Percentiles rank a stretch among this genome's conserved stretches.
Evolutionary conservation across 2,329 filamentous ascomycete species (phyloP).

Genomic region (Emergomyces pasteurianus): DNA sequence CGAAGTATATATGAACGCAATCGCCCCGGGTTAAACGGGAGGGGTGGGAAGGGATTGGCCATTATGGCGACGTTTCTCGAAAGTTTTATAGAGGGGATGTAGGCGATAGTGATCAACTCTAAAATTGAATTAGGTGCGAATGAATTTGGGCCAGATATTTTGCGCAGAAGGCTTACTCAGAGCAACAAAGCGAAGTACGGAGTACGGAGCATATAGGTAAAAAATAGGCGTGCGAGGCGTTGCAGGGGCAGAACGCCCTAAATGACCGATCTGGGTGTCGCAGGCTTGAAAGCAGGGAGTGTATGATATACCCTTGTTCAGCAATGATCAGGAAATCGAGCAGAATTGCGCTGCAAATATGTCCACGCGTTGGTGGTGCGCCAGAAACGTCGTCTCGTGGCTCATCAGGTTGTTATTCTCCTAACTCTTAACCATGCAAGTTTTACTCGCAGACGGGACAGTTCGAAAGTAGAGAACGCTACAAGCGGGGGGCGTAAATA

Average conservation of each 20-base stretch:
- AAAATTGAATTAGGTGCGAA: background rate
- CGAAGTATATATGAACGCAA: constrained; percentile 71
- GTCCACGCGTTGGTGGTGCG: background rate
- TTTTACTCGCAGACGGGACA: background rate
- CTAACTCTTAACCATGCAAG: background rate
- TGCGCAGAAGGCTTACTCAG: background rate
- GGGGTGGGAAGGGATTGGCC: constrained; percentile 38
- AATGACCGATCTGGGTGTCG: no score
- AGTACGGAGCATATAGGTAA: no score
- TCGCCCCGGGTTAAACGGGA: constrained; percentile 57
- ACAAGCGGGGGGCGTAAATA: background rate
- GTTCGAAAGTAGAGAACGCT: background rate
- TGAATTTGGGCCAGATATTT: background rate
- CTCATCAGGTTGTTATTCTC: background rate
- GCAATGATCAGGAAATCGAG: background rate
- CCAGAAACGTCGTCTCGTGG: background rate
- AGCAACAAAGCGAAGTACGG: background rate
- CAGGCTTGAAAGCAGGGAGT: background rate
- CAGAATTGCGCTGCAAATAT: background rate
- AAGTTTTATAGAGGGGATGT: background rate
- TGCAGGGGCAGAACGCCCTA: background rate
- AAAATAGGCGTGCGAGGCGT: background rate
- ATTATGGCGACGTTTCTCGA: constrained; percentile 18
- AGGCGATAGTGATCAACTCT: background rate
- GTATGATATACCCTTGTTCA: background rate